A percentile compares a stretch with the other conserved stretches of the same genome.
Conservation (phyloP, 371 early-diverging fungal species). For the Gilbertella persicaria region DNA sequence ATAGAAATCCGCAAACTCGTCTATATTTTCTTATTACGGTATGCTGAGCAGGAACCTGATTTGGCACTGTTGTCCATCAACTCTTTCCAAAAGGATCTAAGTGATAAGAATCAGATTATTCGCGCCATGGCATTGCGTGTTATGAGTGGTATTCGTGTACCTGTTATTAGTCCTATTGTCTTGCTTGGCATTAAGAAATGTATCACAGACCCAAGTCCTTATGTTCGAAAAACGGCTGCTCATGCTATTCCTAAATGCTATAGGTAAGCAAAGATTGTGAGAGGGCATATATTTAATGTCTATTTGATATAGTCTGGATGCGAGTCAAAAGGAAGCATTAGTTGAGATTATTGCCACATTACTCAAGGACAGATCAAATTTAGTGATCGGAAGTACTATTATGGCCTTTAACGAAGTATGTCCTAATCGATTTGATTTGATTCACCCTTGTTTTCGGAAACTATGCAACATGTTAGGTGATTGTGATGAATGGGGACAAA, state of each 20-base stretch:
- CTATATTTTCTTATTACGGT: slow-evolving; percentile 90
- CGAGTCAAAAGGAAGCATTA: slow-evolving; percentile 71
- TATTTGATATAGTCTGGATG: slow-evolving; percentile 77
- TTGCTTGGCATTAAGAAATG: slow-evolving; percentile 88
- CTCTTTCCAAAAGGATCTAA: slow-evolving; percentile 94
- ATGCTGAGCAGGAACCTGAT: slow-evolving; percentile 95
- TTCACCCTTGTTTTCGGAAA: slow-evolving; percentile 89
- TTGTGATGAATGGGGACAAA: slow-evolving; percentile 95
- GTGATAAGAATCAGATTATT: slow-evolving; percentile 91
- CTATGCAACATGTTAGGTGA: slow-evolving; percentile 84
- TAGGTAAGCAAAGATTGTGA: slow-evolving; percentile 50
- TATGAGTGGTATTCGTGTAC: slow-evolving; percentile 92
- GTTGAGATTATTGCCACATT: slow-evolving; percentile 76
- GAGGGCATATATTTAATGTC: too few relatives aligned
- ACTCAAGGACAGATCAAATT: slow-evolving; percentile 82
- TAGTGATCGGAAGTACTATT: slow-evolving; percentile 86
- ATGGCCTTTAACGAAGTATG: slow-evolving; percentile 88
- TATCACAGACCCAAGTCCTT: slow-evolving; percentile 83
- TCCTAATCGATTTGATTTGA: slow-evolving; percentile 80
- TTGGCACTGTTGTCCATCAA: slow-evolving; percentile 88
- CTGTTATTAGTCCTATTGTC: slow-evolving; percentile 87
- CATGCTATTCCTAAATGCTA: slow-evolving; percentile 89
- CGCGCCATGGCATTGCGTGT: slow-evolving; percentile 94
- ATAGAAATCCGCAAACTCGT: slow-evolving; percentile 92
- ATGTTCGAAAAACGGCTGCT: slow-evolving; percentile 93